Percentiles rank a stretch among this genome's conserved stretches.
Evolutionary conservation across 2,329 filamentous ascomycete genomes (phyloP).

Genomic region (Neopestalotiopsis sp.): DNA sequence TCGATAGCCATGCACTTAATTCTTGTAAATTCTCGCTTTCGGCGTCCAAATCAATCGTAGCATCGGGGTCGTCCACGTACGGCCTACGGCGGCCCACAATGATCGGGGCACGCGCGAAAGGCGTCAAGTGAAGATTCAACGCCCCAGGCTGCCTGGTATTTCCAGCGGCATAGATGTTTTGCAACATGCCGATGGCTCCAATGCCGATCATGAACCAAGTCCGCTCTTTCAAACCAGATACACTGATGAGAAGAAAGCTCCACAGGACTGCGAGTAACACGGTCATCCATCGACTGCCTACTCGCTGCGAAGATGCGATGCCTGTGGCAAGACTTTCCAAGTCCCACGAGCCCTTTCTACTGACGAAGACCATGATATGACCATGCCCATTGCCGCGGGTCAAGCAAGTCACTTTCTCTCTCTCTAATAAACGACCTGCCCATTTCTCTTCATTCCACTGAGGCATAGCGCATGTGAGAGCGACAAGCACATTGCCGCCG

Average conservation of each 20-base stretch:
- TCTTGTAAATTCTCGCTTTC: background rate
- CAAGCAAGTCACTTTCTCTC: constrained; percentile 23
- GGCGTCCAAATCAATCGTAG: constrained; percentile 12
- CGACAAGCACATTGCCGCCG: constrained; percentile 19
- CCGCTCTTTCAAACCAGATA: constrained; percentile 20
- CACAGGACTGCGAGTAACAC: constrained; percentile 21
- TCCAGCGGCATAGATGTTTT: constrained; percentile 24
- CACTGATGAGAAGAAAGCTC: constrained; percentile 21
- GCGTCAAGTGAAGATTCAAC: constrained; percentile 12
- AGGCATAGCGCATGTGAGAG: constrained; percentile 17
- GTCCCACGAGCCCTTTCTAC: constrained; percentile 19
- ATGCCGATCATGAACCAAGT: constrained; percentile 24
- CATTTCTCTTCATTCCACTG: constrained; percentile 25
- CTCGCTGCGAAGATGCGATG: background rate
- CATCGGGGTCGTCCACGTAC: constrained; percentile 19
- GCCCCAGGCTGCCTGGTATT: constrained; percentile 17
- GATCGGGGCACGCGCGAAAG: constrained; percentile 18
- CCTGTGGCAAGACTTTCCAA: constrained; percentile 21
- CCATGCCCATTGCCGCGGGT: constrained; percentile 25
- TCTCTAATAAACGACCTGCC: constrained; percentile 15
- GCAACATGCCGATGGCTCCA: constrained; percentile 25
- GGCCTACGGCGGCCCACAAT: constrained; percentile 23
- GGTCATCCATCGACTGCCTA: constrained; percentile 21
- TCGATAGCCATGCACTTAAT: background rate
- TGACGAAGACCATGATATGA: constrained; percentile 23